A percentile compares a stretch with the other conserved stretches of the same genome.
Evolutionary conservation across 2,329 filamentous ascomycete genomes (phyloP).

Genomic region (Coniochaeta prunicola): DNA sequence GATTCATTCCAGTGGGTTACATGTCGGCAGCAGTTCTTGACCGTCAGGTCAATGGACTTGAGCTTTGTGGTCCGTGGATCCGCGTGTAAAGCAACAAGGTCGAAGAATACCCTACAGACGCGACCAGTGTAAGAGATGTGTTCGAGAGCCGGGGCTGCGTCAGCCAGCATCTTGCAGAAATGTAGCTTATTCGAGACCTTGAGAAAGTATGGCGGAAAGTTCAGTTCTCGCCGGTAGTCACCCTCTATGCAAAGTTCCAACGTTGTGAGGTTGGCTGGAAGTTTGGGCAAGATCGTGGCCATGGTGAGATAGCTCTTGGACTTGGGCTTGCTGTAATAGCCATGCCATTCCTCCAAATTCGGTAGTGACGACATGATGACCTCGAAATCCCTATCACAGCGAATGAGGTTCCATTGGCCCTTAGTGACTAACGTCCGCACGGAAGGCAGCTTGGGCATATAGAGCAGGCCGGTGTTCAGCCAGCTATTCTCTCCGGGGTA

Average conservation of each 20-base stretch:
- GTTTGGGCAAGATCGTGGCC: conserved; percentile 50
- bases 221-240: conserved; percentile 59
- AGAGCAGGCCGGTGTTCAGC: neutral
- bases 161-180: conserved; percentile 58
- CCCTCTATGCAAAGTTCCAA: conserved; percentile 65
- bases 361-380: conserved; percentile 57
- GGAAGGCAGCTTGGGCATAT: conserved; percentile 34
- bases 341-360: conserved; percentile 55
- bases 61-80: conserved; percentile 44
- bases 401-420: conserved; percentile 71
- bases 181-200: conserved; percentile 55
- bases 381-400: conserved; percentile 54
- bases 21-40: conserved; percentile 66
- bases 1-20: conserved; percentile 50
- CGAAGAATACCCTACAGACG: conserved; percentile 63
- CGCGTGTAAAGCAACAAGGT: conserved; percentile 42
- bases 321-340: conserved; percentile 64
- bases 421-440: conserved; percentile 64
- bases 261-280: conserved; percentile 52
- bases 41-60: conserved; percentile 61
- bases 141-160: conserved; percentile 53
- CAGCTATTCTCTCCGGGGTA: neutral
- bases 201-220: conserved; percentile 52
- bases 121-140: conserved; percentile 67
- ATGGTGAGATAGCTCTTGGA: conserved; percentile 67